Base-by-base conservation (phyloP, 768 basidiomycete genomes). In the Tubosaeta brunneosetosa region DNA sequence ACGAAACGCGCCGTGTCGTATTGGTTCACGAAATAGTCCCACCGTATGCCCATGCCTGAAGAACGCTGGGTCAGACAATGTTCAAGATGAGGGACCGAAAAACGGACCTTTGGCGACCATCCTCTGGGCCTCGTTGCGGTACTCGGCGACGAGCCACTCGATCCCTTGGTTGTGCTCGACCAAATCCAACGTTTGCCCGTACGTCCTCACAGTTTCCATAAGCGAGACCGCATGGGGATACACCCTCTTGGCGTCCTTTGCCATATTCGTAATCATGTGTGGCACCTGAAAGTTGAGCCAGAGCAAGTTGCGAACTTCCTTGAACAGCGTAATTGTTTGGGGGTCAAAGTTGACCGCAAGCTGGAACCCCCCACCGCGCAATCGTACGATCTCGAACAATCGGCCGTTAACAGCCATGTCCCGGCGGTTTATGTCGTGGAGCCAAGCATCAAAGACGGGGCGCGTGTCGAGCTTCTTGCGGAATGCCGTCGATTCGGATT, bases 131-230 rank as follows among this genome's bases (percentile, higher is more conserved):
- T 94, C 91, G 63, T 91, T 92, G 57, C 94, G 80, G 65, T 94
- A 94, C 71, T 95, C 93, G 16, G 94, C 95, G 3, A 97, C 87
- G 37, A 99, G 77, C 80, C 91, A 91, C 67, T 93, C 91, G 60
- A 97, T 94, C 3, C 86, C 92, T 69, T 87, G 86, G 67, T 97
- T 91, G 40, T 78, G 79, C 66, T 97, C 88, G 61, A 98, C 86
- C 61, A 97, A 72, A 66, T 93, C 91, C 66, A 97, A 73, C 1
- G 92, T 97, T 74, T 99, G 97, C 17, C 89, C 88, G 71, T 99
- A 98, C 27, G 93, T 97, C 67, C 94, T 77, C n/a, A 98, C 93
- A 0, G 94, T 95, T 76, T 99, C 97, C 95, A 98, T 98, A 69
- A 93, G 71, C 63, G 91, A 93, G 59, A 98, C 95, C 3, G 97